Base-by-base conservation (phyloP, 495 filamentous ascomycete species). In the Penicillium verhagenii region DNA sequence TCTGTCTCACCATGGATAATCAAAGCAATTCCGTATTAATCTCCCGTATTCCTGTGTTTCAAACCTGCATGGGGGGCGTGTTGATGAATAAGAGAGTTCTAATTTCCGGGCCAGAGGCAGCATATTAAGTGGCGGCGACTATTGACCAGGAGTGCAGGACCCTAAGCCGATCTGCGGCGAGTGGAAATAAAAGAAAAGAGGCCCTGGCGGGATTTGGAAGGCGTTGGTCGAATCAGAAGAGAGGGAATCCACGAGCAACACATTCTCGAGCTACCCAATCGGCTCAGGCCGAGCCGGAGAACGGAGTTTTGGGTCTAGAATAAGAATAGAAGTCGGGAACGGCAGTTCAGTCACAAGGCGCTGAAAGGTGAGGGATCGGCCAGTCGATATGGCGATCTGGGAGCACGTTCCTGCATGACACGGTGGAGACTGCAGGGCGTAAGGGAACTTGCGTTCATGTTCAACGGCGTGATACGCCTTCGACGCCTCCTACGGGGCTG, bases 341-440 rank as follows among this genome's bases (percentile, higher is more conserved):
- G 33, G 33, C 33, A 35, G 33, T 14, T 35, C 33, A 35, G 33
- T 35, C 14, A n/a, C 33, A 35, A n/a, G 33, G 33, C 33, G 10
- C 26, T 28, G 26, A 9, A 5, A 28, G 6, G 6, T 2, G 19
- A 43, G 13, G 39, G 46, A 48, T 48, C 46, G 47, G 18, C 31
- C 47, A 50, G 47, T 38, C 31, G 47, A 35, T 31, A 11, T 31
- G 47, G 31, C 47, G 47, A 50, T 48, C 26, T 48, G 14, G 31
- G 47, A 39, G 47, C 47, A 50, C 47, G 47, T 50, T 50, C 33
- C 47, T 50, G 47, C 47, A 37, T 25, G 47, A 25, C 21, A 25
- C 29, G 29, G 47, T 37, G 33, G 31, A 20, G 29, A 29, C 26
- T n/a, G 33, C 33, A 35, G 6, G 33, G 33, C 33, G 33, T 35